phyloP scores from a whole-genome alignment of 768 basidiomycete genomes.

The Coprinellus micaceus region DNA sequence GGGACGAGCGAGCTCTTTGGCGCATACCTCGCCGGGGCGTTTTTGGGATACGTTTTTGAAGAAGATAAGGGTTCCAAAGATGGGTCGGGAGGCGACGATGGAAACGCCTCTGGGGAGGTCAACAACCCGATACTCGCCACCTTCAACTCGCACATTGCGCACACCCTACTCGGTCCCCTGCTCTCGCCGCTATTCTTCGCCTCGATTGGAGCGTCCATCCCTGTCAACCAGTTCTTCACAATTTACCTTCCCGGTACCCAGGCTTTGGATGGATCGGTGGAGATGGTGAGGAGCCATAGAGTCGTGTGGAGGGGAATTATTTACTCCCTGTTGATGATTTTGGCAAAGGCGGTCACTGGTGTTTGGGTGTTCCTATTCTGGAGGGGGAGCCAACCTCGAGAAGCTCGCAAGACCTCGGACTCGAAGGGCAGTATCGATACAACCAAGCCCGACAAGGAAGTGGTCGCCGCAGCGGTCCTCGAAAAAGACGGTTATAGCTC shows the following conservation, averaged over 20 bases:
- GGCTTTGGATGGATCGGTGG: not conserved
- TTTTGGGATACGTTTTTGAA: slow-evolving; percentile 35
- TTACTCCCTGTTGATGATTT: slow-evolving; percentile 54
- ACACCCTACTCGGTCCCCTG: slow-evolving; percentile 6
- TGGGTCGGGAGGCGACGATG: not conserved
- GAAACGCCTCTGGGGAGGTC: not conserved
- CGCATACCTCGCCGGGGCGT: slow-evolving; percentile 55
- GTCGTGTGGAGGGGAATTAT: slow-evolving; percentile 53
- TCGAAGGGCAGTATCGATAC: not conserved
- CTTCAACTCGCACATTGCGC: slow-evolving; percentile 19
- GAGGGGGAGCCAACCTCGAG: not conserved
- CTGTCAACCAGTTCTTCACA: slow-evolving; percentile 37
- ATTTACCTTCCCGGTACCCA: slow-evolving; percentile 27
- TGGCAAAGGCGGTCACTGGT: slow-evolving; percentile 50
- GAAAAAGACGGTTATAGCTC: too few relatives aligned
- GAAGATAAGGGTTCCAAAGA: not conserved
- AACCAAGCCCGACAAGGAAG: not conserved
- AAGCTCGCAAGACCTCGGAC: not conserved
- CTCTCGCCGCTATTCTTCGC: slow-evolving; percentile 66
- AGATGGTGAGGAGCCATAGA: slow-evolving; percentile 19
- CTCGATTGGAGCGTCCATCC: slow-evolving; percentile 58
- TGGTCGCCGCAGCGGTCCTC: not conserved
- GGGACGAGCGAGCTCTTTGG: slow-evolving; percentile 62
- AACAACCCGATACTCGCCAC: slow-evolving; percentile 30
- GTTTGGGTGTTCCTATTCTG: slow-evolving; percentile 35